Percentiles rank a stretch among this genome's conserved stretches.
These are phyloP conservation scores for Fragaria iinumae DNA, from an alignment of 306 rosid genomes.

Conservation along the genomic window DNA sequence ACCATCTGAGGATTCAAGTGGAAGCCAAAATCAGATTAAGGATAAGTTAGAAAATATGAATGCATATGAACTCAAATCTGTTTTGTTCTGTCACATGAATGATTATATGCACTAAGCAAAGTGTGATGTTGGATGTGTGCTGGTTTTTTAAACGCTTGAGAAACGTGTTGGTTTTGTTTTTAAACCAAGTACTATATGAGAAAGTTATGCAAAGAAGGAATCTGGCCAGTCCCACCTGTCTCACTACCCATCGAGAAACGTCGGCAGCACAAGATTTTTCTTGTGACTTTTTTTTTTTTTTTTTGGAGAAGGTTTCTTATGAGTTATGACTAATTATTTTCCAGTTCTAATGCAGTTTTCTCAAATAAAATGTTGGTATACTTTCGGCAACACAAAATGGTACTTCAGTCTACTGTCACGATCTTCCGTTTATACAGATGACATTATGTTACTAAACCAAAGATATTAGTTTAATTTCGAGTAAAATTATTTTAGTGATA, in stretches of 20 bases:
- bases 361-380: background rate
- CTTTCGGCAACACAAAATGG: background rate
- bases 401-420: no score
- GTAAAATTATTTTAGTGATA: no score
- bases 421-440: no score
- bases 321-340: no score
- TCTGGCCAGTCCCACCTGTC: slow-evolving; percentile 27
- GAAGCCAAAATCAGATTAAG: background rate
- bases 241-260: background rate
- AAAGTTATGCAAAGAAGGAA: slow-evolving; percentile 28
- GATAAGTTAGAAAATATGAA: background rate
- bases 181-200: slow-evolving; percentile 13
- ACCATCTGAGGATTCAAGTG: slow-evolving; percentile 58
- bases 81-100: slow-evolving; percentile 2
- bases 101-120: slow-evolving; percentile 7
- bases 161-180: slow-evolving; percentile 3
- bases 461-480: no score
- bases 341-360: background rate
- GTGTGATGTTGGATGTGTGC: background rate
- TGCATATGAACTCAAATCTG: background rate
- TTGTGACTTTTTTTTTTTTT: background rate
- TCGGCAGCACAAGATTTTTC: background rate
- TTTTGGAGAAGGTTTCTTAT: no score
- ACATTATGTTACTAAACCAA: no score
- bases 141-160: background rate